Evolutionary conservation across 768 basidiomycete species (phyloP).

Genomic region (Macrolepiota fuliginosa): DNA sequence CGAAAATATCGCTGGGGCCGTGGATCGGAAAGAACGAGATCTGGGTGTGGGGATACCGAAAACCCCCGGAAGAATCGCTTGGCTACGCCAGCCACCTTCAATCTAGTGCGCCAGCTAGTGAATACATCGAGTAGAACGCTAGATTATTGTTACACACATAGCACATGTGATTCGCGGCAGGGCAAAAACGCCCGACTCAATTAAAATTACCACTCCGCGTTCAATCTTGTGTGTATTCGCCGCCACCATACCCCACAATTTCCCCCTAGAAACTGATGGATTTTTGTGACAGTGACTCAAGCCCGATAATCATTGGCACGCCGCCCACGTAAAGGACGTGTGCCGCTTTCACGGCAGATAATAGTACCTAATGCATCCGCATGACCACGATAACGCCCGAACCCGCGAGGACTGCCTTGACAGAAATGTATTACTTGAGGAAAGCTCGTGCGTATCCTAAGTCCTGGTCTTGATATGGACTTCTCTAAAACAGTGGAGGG

Average conservation of each 20-base stretch:
- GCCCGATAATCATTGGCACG: neutral
- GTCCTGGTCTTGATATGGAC: too few relatives aligned
- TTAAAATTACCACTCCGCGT: neutral
- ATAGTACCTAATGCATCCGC: neutral
- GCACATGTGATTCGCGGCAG: slow-evolving; percentile 8
- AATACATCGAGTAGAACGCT: neutral
- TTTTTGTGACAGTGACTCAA: slow-evolving; percentile 4
- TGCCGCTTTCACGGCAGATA: neutral
- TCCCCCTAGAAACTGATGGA: neutral
- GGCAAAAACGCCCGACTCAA: neutral
- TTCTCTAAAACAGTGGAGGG: too few relatives aligned
- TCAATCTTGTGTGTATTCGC: neutral
- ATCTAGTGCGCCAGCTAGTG: neutral
- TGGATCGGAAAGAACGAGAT: too few relatives aligned
- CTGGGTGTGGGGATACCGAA: too few relatives aligned
- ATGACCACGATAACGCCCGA: neutral
- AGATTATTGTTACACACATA: neutral
- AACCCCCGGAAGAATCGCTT: too few relatives aligned
- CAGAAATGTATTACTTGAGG: neutral
- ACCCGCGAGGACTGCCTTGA: neutral
- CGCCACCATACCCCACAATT: neutral
- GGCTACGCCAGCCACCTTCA: neutral
- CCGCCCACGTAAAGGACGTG: neutral
- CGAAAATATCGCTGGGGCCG: neutral
- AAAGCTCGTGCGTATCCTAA: too few relatives aligned